These are phyloP conservation scores for Mucor racemosus DNA, from an alignment of 371 early-diverging fungal species.

Conservation along the genomic window DNA sequence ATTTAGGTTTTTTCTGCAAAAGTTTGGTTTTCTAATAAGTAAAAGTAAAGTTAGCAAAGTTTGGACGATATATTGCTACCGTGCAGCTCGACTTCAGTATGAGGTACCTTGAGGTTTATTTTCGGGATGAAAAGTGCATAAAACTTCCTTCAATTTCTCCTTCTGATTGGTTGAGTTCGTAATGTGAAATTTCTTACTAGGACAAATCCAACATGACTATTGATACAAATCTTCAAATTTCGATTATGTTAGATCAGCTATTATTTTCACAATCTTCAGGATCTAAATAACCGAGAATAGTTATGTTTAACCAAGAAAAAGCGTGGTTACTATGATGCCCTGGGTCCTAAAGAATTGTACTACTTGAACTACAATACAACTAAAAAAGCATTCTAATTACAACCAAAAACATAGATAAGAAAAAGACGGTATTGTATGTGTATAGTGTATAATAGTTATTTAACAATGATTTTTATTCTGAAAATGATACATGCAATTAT, in stretches of 20 bases:
- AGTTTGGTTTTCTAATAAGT: too few species aligned
- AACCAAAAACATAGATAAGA: not conserved
- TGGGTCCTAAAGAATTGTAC: not conserved
- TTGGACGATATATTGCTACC: too few species aligned
- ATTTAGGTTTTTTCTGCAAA: too few species aligned
- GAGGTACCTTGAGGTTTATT: too few species aligned
- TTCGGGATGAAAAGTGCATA: too few species aligned
- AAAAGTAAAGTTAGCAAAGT: too few species aligned
- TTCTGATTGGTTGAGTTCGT: too few species aligned
- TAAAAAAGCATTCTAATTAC: constrained; percentile 3
- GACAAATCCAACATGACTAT: too few species aligned
- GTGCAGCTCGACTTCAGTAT: too few species aligned
- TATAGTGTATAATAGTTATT: constrained; percentile 1
- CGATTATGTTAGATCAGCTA: not conserved
- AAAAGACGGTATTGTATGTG: not conserved
- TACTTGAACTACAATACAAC: not conserved
- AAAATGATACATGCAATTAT: constrained; percentile 28
- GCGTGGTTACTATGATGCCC: not conserved
- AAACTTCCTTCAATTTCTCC: too few species aligned
- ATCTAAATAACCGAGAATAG: not conserved
- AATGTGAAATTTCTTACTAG: too few species aligned
- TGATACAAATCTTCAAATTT: not conserved
- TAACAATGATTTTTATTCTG: constrained; percentile 21
- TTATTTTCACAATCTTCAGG: not conserved
- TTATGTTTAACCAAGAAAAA: not conserved